Evolutionary conservation across 345 rosid species (phyloP).

Genomic region (Citrus inodora): DNA sequence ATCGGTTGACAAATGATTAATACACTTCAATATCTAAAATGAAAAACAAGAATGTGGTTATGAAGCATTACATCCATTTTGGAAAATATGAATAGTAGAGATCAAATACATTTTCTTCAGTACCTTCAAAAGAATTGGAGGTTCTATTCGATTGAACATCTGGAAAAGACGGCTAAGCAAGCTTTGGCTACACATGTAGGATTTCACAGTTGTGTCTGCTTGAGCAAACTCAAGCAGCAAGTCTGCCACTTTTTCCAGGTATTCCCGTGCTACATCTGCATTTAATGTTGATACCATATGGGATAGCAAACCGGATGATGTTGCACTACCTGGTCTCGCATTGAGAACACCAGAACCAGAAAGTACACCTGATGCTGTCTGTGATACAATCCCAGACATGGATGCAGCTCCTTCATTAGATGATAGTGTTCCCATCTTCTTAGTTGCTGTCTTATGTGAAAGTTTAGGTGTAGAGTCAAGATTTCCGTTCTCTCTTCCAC

Average conservation of each 20-base stretch:
- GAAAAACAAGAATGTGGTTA: slow-evolving; percentile 18
- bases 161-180: slow-evolving; percentile 86
- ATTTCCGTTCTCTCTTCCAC: slow-evolving; percentile 78
- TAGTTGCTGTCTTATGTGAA: slow-evolving; percentile 52
- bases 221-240: slow-evolving; percentile 96
- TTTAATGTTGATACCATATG: slow-evolving; percentile 88
- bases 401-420: slow-evolving; percentile 70
- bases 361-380: slow-evolving; percentile 87
- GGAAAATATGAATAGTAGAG: slow-evolving; percentile 2
- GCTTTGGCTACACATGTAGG: slow-evolving; percentile 92
- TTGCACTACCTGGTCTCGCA: slow-evolving; percentile 96
- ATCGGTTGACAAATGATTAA: slow-evolving; percentile 83
- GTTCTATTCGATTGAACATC: slow-evolving; percentile 87
- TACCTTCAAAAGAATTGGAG: slow-evolving; percentile 88
- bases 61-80: slow-evolving; percentile 5
- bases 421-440: slow-evolving; percentile 52
- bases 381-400: slow-evolving; percentile 81
- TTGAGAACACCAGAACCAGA: slow-evolving; percentile 97
- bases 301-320: slow-evolving; percentile 89
- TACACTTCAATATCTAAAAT: slow-evolving; percentile 73
- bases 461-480: slow-evolving; percentile 57
- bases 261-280: slow-evolving; percentile 91
- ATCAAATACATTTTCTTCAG: slow-evolving; percentile 6
- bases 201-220: slow-evolving; percentile 91
- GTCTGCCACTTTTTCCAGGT: slow-evolving; percentile 95